Conservation (phyloP, 2,329 filamentous ascomycete species). For the Colletotrichum brevisporum region DNA sequence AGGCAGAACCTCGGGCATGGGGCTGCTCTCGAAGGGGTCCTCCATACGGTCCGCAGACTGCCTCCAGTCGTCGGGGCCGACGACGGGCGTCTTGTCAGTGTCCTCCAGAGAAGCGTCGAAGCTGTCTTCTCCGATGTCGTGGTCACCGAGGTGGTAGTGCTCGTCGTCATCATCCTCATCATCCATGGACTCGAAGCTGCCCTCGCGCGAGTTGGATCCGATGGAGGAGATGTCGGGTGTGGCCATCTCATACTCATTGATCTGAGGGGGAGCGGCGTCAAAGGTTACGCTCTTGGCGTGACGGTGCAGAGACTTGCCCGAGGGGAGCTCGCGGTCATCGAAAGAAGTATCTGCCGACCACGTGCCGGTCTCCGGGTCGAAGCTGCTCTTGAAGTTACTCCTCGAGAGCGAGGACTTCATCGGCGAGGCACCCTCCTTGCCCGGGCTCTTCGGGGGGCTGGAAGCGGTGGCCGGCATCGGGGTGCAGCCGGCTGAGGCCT, state of each 20-base stretch:
- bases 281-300: slow-evolving; percentile 98
- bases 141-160: slow-evolving; percentile 67
- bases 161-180: slow-evolving; percentile 71
- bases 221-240: slow-evolving; percentile 96
- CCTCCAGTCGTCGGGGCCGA: slow-evolving; percentile 97
- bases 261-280: slow-evolving; percentile 90
- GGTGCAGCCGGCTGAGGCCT: slow-evolving; percentile 26
- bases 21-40: slow-evolving; percentile 80
- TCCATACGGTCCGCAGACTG: slow-evolving; percentile 66
- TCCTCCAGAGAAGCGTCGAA: slow-evolving; percentile 97
- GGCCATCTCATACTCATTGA: slow-evolving; percentile 98
- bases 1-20: slow-evolving; percentile 70
- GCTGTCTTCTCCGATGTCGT: slow-evolving; percentile 82
- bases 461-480: slow-evolving; percentile 32
- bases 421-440: slow-evolving; percentile 82
- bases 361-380: slow-evolving; percentile 77
- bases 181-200: slow-evolving; percentile 90
- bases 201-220: slow-evolving; percentile 89
- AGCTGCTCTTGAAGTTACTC: slow-evolving; percentile 74
- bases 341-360: slow-evolving; percentile 77
- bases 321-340: slow-evolving; percentile 71
- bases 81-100: slow-evolving; percentile 96
- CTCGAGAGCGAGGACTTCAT: slow-evolving; percentile 90
- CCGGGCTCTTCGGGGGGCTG: slow-evolving; percentile 66
- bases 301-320: slow-evolving; percentile 79